Evolutionary conservation across 2,329 filamentous ascomycete genomes (phyloP).

Genomic region (Hypoxylon sp.): DNA sequence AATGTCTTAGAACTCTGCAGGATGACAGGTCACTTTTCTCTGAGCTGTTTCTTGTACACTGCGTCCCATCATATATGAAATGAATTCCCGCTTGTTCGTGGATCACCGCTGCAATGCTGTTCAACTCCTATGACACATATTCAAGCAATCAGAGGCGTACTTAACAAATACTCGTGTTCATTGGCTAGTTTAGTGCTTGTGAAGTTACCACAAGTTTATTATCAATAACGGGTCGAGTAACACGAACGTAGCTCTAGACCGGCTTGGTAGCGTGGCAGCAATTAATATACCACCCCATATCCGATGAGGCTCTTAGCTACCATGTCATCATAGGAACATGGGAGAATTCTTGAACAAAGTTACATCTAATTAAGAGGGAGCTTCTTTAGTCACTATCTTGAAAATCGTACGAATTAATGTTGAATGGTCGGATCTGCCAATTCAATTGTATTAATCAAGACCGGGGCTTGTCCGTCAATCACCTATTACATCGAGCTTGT

Average conservation of each 20-base stretch:
- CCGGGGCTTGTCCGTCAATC: not conserved
- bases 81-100: constrained; percentile 13
- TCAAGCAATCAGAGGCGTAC: constrained; percentile 11
- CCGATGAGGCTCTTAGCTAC: constrained; percentile 22
- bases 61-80: constrained; percentile 15
- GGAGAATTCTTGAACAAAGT: not conserved
- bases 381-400: not conserved
- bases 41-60: constrained; percentile 4
- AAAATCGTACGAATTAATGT: not conserved
- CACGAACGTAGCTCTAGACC: not conserved
- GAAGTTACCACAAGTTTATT: constrained; percentile 11
- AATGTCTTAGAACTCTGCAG: constrained; percentile 27
- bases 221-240: constrained; percentile 6
- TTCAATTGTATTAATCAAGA: not conserved
- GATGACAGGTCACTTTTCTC: constrained; percentile 33
- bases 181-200: not conserved
- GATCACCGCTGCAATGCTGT: constrained; percentile 16
- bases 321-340: constrained; percentile 4
- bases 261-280: not conserved
- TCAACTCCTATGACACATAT: constrained; percentile 5
- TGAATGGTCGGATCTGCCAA: not conserved
- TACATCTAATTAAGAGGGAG: not conserved
- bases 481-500: not conserved
- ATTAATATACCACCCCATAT: constrained; percentile 1
- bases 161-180: constrained; percentile 1